Evolutionary conservation across 2,329 filamentous ascomycete species (phyloP), one percentile per base, ranked within the genome.

Genomic region (Colletotrichum gigasporum): DNA sequence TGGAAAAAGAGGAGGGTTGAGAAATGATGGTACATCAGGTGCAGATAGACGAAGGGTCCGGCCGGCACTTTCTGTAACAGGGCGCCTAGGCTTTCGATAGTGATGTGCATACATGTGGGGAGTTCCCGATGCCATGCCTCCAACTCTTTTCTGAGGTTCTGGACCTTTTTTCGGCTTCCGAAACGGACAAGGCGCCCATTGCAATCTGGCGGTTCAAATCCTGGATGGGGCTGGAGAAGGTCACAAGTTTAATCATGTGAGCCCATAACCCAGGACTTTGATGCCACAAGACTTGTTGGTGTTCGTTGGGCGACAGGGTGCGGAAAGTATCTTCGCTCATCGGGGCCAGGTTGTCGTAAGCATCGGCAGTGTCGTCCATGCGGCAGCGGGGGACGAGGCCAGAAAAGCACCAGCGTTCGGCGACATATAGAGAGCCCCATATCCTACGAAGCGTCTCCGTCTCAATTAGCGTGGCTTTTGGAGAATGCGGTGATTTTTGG

Each of bases 11-110:
- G 71, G 10, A 79, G 63, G 0, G 73, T 76, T 1, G 73, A 68
- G 59, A 79, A 79, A 58, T 79, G 74, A 42, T 79, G 72, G 55
- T 72, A 78, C 1, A 72, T 75, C 0, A 79, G 58, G 53, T 79
- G 77, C 14, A 79, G 66, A 12, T 74, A 73, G 3, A 79, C 67
- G 24, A 79, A 78, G 0, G 71, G 64, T 0, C 75, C 69, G n/a
- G 37, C 37, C 37, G 16, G 5, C 2, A 10, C 6, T 8, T 41
- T 41, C 6, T 6, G 11, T 41, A 41, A 8, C 12, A 2, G 72
- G 2, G 35, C 39, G 5, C 68, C 41, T 7, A 76, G 62, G 32
- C 72, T 76, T 20, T 61, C 16, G 1, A 32, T 26, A 2, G 34
- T 61, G 48, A 71, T 62, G 18, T 63, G 62, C 10, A 41, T 26